Evolutionary conservation across 495 filamentous ascomycete genomes (phyloP).

Genomic region (Trichoderma gamsii): DNA sequence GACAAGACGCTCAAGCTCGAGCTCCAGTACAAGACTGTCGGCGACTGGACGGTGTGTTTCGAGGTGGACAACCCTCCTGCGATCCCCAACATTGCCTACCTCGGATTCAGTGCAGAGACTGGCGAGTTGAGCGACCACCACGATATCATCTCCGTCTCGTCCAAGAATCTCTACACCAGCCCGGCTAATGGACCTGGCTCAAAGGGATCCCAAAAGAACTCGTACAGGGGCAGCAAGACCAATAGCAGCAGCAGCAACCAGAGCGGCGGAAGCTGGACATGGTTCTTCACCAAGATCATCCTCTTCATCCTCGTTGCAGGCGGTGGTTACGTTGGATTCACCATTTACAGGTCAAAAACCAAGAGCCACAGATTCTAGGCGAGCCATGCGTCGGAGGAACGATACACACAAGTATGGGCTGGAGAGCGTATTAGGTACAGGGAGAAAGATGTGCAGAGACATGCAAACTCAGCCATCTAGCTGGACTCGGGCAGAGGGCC

Average conservation of each 20-base stretch:
- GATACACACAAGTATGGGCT: background rate
- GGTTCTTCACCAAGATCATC: constrained; percentile 86
- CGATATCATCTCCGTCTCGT: constrained; percentile 84
- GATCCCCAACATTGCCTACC: constrained; percentile 85
- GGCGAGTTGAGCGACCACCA: constrained; percentile 97
- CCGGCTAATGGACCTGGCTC: constrained; percentile 37
- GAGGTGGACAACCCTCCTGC: constrained; percentile 63
- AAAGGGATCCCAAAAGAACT: constrained; percentile 25
- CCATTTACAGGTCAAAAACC: constrained; percentile 64
- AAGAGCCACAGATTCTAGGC: constrained; percentile 72
- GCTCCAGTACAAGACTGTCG: constrained; percentile 84
- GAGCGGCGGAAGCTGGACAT: constrained; percentile 69
- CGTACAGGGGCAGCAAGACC: constrained; percentile 25
- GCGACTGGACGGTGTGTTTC: constrained; percentile 88
- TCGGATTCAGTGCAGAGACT: constrained; percentile 93
- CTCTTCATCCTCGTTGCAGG: constrained; percentile 63
- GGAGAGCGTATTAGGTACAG: background rate
- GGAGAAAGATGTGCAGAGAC: background rate
- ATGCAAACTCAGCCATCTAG: background rate
- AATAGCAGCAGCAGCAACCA: constrained; percentile 31
- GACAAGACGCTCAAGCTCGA: constrained; percentile 89
- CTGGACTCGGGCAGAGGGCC: background rate
- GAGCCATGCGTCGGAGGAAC: background rate
- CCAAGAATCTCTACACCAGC: constrained; percentile 81
- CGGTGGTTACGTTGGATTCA: constrained; percentile 78